A percentile compares a stretch with the other conserved stretches of the same genome.
phyloP scores from a whole-genome alignment of 306 rosid species.

The Casuarina equisetifolia region DNA sequence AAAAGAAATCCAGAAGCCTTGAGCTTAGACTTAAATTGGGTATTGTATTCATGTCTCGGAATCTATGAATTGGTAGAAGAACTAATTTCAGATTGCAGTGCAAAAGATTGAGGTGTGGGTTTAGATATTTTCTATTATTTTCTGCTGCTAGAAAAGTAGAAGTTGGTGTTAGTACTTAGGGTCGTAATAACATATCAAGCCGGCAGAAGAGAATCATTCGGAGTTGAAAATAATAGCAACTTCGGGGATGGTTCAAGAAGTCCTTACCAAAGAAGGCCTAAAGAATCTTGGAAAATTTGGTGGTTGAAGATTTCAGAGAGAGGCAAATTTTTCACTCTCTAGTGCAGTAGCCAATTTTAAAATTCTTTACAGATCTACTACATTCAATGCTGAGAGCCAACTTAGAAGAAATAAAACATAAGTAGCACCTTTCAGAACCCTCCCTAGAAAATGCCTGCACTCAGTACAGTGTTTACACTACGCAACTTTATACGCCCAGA shows the following conservation, averaged over 20 bases:
- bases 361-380: background rate
- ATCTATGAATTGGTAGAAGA: constrained; percentile 15
- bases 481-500: background rate
- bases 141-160: constrained; percentile 2
- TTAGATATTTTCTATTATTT: background rate
- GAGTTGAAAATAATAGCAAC: background rate
- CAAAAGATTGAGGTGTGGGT: background rate
- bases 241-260: background rate
- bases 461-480: background rate
- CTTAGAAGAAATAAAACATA: background rate
- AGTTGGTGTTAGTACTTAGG: background rate
- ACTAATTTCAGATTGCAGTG: background rate
- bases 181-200: background rate
- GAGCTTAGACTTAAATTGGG: background rate
- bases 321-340: background rate
- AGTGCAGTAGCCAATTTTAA: background rate
- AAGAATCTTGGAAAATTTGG: background rate
- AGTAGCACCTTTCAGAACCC: background rate
- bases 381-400: background rate
- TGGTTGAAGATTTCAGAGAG: background rate
- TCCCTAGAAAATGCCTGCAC: background rate
- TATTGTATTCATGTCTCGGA: background rate
- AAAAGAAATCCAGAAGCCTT: background rate
- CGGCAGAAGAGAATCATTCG: background rate
- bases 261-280: background rate